Conservation (phyloP, 169 alveolate species). For the Ichthyophthirius multifiliis region DNA sequence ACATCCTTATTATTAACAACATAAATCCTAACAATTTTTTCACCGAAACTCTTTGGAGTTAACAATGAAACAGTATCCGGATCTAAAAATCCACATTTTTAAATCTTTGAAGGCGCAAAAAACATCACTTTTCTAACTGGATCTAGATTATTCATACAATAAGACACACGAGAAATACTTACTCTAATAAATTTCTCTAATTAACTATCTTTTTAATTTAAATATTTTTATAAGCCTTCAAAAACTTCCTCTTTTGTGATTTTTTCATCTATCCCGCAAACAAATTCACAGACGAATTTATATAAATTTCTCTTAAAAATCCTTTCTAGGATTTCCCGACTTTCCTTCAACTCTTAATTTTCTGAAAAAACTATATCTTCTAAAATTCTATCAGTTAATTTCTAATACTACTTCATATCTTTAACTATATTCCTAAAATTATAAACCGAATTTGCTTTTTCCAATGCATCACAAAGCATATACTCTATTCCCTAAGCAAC, state of each 20-base stretch:
- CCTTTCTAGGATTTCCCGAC: conserved; percentile 19
- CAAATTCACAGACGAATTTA: conserved; percentile 52
- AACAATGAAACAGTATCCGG: conserved; percentile 28
- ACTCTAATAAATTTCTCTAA: conserved; percentile 43
- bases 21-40: conserved; percentile 50
- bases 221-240: conserved; percentile 29
- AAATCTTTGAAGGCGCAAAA: conserved; percentile 23
- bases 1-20: conserved; percentile 47
- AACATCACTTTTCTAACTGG: conserved; percentile 57
- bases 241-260: conserved; percentile 13
- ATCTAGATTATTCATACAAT: conserved; percentile 48
- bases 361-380: conserved; percentile 41
- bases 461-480: conserved; percentile 65
- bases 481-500: conserved; percentile 63
- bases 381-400: conserved; percentile 59
- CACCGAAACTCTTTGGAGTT: conserved; percentile 45
- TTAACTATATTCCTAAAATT: conserved; percentile 49
- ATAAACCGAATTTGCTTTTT: conserved; percentile 46
- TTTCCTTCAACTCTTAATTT: not conserved
- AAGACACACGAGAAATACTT: conserved; percentile 33
- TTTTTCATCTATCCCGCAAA: conserved; percentile 12
- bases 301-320: conserved; percentile 54
- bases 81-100: not conserved
- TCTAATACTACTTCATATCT: conserved; percentile 49
- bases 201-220: conserved; percentile 34